phyloP scores from a whole-genome alignment of 495 filamentous ascomycete species.

The Sabuloglossum arenarium region DNA sequence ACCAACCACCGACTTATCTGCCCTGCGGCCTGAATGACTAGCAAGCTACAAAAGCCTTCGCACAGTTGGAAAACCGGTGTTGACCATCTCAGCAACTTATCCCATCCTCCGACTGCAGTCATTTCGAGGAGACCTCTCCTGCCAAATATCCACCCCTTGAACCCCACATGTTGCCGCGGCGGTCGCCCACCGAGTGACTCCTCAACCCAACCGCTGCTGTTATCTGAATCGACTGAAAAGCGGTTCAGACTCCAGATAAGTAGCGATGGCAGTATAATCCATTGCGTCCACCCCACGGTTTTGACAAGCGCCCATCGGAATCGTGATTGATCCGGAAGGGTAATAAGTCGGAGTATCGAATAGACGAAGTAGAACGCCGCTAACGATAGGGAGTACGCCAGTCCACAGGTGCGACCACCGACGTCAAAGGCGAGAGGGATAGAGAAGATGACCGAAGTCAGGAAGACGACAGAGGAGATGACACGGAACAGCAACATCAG shows the following conservation, averaged over 20 bases:
- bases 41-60: conserved; percentile 87
- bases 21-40: conserved; percentile 87
- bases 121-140: conserved; percentile 57
- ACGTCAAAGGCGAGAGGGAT: conserved; percentile 95
- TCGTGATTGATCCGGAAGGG: conserved; percentile 49
- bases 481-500: conserved; percentile 12
- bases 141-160: conserved; percentile 60
- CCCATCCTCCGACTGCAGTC: conserved; percentile 68
- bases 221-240: conserved; percentile 71
- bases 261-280: conserved; percentile 59
- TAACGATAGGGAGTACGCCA: conserved; percentile 76
- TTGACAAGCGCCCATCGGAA: conserved; percentile 44
- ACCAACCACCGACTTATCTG: conserved; percentile 94
- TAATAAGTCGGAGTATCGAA: conserved; percentile 56
- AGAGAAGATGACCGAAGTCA: conserved; percentile 73
- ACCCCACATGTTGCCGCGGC: conserved; percentile 33
- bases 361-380: conserved; percentile 79
- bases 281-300: conserved; percentile 53
- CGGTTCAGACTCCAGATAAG: conserved; percentile 88
- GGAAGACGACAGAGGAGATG: conserved; percentile 39
- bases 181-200: conserved; percentile 50
- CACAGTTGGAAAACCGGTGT: conserved; percentile 88
- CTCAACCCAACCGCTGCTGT: conserved; percentile 51
- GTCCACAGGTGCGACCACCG: conserved; percentile 78
- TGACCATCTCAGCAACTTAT: conserved; percentile 72